Evolutionary conservation across 2,329 filamentous ascomycete genomes (phyloP).

Genomic region (Aspergillus pseudoglaucus): DNA sequence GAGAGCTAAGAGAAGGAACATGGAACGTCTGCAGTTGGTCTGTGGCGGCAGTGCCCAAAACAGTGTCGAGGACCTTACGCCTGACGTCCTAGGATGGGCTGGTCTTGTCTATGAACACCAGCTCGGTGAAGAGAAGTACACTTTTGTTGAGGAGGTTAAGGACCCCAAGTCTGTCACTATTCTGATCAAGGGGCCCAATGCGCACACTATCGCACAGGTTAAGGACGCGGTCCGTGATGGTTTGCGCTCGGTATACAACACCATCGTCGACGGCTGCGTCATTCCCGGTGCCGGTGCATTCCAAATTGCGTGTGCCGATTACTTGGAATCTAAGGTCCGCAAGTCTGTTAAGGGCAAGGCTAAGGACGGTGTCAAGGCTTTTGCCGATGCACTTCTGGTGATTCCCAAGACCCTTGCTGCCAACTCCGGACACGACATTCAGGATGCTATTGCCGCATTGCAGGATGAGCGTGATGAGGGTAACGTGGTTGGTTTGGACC

Average conservation of each 20-base stretch:
- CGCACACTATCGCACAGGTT: slow-evolving; percentile 93
- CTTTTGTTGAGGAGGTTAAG: slow-evolving; percentile 97
- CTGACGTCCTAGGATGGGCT: slow-evolving; percentile 89
- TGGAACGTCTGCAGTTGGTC: slow-evolving; percentile 94
- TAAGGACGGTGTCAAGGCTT: slow-evolving; percentile 90
- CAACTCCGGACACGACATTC: slow-evolving; percentile 93
- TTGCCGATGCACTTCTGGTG: slow-evolving; percentile 87
- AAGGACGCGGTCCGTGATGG: slow-evolving; percentile 95
- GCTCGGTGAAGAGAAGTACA: slow-evolving; percentile 97
- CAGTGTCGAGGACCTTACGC: slow-evolving; percentile 86
- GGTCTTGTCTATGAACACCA: slow-evolving; percentile 96
- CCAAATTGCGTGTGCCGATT: slow-evolving; percentile 85
- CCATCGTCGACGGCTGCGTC: slow-evolving; percentile 96
- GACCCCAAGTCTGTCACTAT: slow-evolving; percentile 96
- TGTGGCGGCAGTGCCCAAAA: slow-evolving; percentile 90
- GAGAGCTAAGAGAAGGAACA: slow-evolving; percentile 94
- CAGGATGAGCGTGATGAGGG: slow-evolving; percentile 83
- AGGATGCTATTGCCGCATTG: slow-evolving; percentile 81
- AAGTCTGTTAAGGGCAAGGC: slow-evolving; percentile 96
- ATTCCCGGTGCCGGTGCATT: slow-evolving; percentile 92
- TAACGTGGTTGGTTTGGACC: slow-evolving; percentile 76
- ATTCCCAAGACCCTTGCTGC: slow-evolving; percentile 97
- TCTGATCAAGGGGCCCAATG: slow-evolving; percentile 95
- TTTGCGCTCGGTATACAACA: slow-evolving; percentile 95
- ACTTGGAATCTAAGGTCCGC: slow-evolving; percentile 75